Base-by-base conservation (phyloP, 2,329 filamentous ascomycete genomes). In the Diaporthe destruens region DNA sequence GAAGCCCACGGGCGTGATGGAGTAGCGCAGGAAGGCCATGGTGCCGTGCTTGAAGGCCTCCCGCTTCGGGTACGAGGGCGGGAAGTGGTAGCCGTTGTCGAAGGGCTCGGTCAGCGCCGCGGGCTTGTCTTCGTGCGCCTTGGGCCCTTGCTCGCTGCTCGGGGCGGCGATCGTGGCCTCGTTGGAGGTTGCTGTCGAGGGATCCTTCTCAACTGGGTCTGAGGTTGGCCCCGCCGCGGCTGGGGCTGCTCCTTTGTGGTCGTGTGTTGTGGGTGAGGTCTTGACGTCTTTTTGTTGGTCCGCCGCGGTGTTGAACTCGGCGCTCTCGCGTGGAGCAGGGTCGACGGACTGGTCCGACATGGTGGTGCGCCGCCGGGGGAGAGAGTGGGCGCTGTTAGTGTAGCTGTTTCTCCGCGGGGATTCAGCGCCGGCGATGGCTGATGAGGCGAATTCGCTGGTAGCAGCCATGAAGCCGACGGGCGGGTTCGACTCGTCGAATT, bases 1-100 rank as follows among this genome's bases (percentile, higher is more conserved):
- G 79, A 96, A 94, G 3, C 94, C 94, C 70, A 93, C 81, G 0
- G 92, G 92, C 0, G 94, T 97, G 49, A 88, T 84, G 77, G 93
- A 89, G 84, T 94, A 97, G 68, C 89, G 87, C 89, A 90, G 92
- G 78, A 93, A 94, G 0, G 89, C 87, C 36, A 86, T 83, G 16
- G 91, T 78, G 1, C 87, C 89, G 68, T 90, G 89, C 25, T 81
- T 83, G 1, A 89, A 88, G 1, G 90, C 88, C 72, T 90, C 87
- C 47, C 84, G 86, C 84, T 88, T 89, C 0, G 89, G 82, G 77
- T 90, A 89, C 71, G 86, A 89, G 6, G 88, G 90, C 29, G 88
- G 89, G 76, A 91, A 91, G 78, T 92, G 88, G 77, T 92, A 92
- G 54, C 90, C 89, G 77, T 92, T 92, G n/a, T 86, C 83, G 75